Percentiles rank a stretch among this genome's conserved stretches.
Evolutionary conservation across 306 rosid species (phyloP).

Genomic region (Citrullus mucosospermus): DNA sequence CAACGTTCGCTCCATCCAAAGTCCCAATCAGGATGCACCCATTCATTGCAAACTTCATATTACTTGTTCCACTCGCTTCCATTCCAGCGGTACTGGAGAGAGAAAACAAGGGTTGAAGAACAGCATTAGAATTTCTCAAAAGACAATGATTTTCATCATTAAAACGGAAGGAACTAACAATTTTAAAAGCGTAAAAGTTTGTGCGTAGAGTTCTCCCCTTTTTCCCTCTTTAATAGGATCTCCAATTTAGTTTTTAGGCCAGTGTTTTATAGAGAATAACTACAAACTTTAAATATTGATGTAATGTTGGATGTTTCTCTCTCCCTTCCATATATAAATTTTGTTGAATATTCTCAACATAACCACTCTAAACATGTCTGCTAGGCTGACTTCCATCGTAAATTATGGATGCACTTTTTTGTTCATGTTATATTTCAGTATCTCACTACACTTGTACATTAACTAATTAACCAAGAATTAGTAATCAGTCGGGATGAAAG

Average conservation of each 20-base stretch:
- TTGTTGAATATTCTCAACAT: not conserved
- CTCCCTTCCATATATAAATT: not conserved
- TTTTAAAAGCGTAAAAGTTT: not conserved
- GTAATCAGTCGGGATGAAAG: not conserved
- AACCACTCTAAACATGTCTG: not conserved
- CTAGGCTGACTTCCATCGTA: not conserved
- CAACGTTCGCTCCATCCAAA: conserved; percentile 97
- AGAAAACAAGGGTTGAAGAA: not conserved
- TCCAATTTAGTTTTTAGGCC: not conserved
- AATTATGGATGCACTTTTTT: not conserved
- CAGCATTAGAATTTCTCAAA: not conserved
- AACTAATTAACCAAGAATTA: not conserved
- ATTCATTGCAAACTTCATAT: conserved; percentile 97
- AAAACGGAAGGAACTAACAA: not conserved
- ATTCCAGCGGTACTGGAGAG: conserved; percentile 83
- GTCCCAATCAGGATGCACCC: conserved; percentile 94
- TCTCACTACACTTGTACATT: not conserved
- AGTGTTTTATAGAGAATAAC: not conserved
- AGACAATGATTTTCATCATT: not conserved
- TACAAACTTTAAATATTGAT: not conserved
- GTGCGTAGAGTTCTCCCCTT: not conserved
- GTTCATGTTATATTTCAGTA: not conserved
- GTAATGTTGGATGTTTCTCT: not conserved
- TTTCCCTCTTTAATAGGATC: not conserved
- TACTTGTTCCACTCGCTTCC: conserved; percentile 99